A percentile compares a stretch with the other conserved stretches of the same genome.
Conservation (phyloP, 331 rosid species). For the Spiraea crenata region DNA sequence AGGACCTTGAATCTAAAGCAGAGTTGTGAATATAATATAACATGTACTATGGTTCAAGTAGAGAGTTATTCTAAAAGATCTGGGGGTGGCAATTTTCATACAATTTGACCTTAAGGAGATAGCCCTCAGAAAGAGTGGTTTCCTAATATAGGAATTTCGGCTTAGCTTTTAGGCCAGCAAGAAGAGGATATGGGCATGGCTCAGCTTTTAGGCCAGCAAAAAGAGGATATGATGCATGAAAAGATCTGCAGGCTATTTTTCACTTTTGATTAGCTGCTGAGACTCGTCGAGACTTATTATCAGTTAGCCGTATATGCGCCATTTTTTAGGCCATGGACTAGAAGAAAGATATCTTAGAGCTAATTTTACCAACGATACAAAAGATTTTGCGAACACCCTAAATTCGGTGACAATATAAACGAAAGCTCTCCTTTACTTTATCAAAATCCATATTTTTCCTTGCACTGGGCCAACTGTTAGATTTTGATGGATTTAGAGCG, state of each 20-base stretch:
- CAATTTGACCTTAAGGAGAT: slow-evolving; percentile 12
- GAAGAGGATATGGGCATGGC: background rate
- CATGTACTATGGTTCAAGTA: background rate
- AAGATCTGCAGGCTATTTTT: background rate
- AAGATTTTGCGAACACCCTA: background rate
- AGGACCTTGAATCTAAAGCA: slow-evolving; percentile 68
- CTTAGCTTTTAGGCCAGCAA: background rate
- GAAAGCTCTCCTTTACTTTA: background rate
- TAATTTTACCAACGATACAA: background rate
- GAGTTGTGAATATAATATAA: slow-evolving; percentile 53
- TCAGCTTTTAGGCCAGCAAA: background rate
- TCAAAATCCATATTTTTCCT: too few species aligned
- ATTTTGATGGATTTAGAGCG: too few species aligned
- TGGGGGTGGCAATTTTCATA: slow-evolving; percentile 19
- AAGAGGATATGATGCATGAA: slow-evolving; percentile 4
- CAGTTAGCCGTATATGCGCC: background rate
- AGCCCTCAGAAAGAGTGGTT: background rate
- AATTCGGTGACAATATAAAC: background rate
- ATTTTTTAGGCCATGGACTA: background rate
- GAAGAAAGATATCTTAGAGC: background rate
- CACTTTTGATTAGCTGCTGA: background rate
- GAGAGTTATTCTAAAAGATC: slow-evolving; percentile 11
- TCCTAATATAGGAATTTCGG: too few species aligned
- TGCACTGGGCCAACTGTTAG: too few species aligned
- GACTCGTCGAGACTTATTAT: background rate